These are phyloP conservation scores for Leucoagaricus sp. DNA, from an alignment of 1,284 basidiomycete genomes.

Conservation along the genomic window DNA sequence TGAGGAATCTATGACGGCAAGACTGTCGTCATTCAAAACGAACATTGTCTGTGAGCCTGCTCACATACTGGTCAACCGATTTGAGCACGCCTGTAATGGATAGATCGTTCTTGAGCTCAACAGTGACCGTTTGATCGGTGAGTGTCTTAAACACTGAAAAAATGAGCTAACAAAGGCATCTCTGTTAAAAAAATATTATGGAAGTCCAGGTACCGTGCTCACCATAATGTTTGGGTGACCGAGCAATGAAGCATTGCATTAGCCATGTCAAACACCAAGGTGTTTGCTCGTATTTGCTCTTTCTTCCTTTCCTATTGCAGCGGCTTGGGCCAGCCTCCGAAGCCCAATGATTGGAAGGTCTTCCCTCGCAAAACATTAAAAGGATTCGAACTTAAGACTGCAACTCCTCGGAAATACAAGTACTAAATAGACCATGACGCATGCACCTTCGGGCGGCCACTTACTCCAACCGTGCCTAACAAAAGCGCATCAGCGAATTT, in stretches of 20 bases:
- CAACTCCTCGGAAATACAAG: conserved; percentile 11
- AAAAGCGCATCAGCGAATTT: too few species aligned
- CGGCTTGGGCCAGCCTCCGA: too few species aligned
- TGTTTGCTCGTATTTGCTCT: conserved; percentile 9
- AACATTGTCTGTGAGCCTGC: conserved; percentile 4
- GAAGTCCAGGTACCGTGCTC: background rate
- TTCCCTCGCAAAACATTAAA: too few species aligned
- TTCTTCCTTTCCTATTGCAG: background rate
- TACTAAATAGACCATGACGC: conserved; percentile 3
- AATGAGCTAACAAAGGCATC: conserved; percentile 78
- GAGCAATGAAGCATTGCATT: too few species aligned
- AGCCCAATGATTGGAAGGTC: too few species aligned
- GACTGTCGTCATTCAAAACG: background rate
- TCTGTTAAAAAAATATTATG: background rate
- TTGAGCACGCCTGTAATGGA: conserved; percentile 96
- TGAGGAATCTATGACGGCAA: conserved; percentile 75
- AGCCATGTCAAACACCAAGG: too few species aligned
- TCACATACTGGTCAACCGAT: conserved; percentile 93
- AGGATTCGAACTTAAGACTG: background rate
- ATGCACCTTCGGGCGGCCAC: background rate
- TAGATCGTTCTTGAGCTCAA: conserved; percentile 99
- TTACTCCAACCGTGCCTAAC: background rate
- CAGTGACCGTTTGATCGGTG: conserved; percentile 95
- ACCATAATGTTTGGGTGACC: conserved; percentile 4
- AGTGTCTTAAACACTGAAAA: conserved; percentile 99